Percentiles rank a stretch among this genome's conserved stretches.
Conservation (phyloP, 805 yeast genomes). For the Saccharomycopsis sp. region DNA sequence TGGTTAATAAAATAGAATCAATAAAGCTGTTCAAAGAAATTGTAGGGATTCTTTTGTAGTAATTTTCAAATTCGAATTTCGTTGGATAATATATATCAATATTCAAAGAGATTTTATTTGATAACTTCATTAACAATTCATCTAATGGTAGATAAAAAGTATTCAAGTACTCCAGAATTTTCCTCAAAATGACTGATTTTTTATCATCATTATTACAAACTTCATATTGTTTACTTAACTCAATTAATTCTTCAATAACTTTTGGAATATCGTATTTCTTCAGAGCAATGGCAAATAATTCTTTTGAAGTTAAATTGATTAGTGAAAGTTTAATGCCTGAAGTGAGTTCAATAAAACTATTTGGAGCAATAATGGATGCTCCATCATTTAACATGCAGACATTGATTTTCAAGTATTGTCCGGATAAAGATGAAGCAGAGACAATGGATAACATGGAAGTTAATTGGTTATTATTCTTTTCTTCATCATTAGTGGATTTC, state of each 20-base stretch:
- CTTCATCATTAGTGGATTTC: constrained; percentile 67
- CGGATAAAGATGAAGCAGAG: constrained; percentile 83
- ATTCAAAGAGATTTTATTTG: constrained; percentile 52
- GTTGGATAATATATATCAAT: constrained; percentile 75
- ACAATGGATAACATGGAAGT: constrained; percentile 52
- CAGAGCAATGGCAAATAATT: constrained; percentile 24
- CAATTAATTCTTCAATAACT: constrained; percentile 14
- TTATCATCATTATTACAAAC: neutral
- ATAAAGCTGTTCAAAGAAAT: constrained; percentile 52
- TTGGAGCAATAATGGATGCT: constrained; percentile 74
- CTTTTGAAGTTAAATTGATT: constrained; percentile 44
- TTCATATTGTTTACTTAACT: neutral
- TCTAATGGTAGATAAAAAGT: constrained; percentile 45
- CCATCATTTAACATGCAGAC: constrained; percentile 74
- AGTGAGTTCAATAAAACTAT: constrained; percentile 37
- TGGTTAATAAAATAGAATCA: constrained; percentile 58
- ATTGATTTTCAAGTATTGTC: constrained; percentile 61
- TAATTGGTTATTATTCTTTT: neutral
- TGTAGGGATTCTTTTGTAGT: constrained; percentile 15
- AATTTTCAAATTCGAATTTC: constrained; percentile 30
- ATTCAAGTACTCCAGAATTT: neutral
- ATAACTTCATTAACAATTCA: constrained; percentile 44
- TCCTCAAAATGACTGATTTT: neutral
- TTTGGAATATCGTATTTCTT: constrained; percentile 23
- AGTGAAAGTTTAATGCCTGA: constrained; percentile 43